Evolutionary conservation across 129 eudicot species (phyloP).

Genomic region (Lactuca saligna): DNA sequence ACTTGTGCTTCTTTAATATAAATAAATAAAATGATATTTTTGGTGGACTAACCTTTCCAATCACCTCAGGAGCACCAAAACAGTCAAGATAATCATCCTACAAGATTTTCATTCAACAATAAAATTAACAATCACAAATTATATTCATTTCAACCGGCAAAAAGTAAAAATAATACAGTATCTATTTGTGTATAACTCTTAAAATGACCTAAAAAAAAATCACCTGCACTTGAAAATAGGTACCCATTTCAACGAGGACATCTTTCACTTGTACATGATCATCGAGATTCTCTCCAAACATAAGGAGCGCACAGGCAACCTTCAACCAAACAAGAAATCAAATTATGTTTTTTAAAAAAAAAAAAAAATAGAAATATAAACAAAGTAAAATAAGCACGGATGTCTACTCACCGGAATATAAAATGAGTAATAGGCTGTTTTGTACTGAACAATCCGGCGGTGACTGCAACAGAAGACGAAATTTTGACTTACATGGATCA

Average conservation of each 20-base stretch:
- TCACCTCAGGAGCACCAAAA: conserved; percentile 63
- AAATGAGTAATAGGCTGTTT: conserved; percentile 71
- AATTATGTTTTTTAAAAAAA: too few relatives aligned
- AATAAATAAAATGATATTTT: too few relatives aligned
- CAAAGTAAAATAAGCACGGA: background rate
- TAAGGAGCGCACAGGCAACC: conserved; percentile 75
- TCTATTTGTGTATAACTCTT: too few relatives aligned
- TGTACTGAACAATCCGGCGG: conserved; percentile 68
- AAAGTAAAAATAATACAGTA: too few relatives aligned
- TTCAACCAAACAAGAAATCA: conserved; percentile 12
- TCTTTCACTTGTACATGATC: conserved; percentile 54
- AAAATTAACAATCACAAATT: too few relatives aligned
- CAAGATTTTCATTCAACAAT: background rate
- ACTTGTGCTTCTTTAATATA: background rate
- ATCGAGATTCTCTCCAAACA: conserved; percentile 61
- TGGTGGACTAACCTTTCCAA: conserved; percentile 54
- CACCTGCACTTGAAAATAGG: conserved; percentile 73
- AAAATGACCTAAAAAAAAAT: too few relatives aligned
- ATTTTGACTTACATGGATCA: background rate
- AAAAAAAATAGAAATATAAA: too few relatives aligned
- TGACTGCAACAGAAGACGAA: conserved; percentile 43
- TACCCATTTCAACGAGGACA: conserved; percentile 69
- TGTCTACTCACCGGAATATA: conserved; percentile 71
- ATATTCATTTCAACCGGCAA: background rate
- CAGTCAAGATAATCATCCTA: conserved; percentile 78